A percentile compares a stretch with the other conserved stretches of the same genome.
These are phyloP conservation scores for Astrocystis sublimbata DNA, from an alignment of 495 filamentous ascomycete species.

Conservation along the genomic window DNA sequence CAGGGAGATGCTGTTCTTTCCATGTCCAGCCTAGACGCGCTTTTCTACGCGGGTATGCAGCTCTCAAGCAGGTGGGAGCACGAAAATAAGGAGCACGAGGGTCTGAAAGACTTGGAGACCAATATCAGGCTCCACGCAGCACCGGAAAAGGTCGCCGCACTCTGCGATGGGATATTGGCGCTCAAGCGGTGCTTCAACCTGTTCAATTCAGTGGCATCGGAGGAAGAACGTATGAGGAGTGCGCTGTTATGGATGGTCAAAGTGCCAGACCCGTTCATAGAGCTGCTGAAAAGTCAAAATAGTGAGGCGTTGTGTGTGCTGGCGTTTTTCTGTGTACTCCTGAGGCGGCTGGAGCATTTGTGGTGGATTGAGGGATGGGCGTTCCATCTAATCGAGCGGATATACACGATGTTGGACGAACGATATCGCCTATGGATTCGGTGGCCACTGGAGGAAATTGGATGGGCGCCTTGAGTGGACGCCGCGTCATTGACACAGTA, in stretches of 20 bases:
- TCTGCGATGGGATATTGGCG: slow-evolving; percentile 21
- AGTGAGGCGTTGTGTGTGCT: slow-evolving; percentile 44
- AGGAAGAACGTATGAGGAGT: slow-evolving; percentile 31
- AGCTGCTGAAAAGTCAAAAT: slow-evolving; percentile 33
- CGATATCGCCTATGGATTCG: slow-evolving; percentile 44
- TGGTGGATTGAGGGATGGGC: slow-evolving; percentile 51
- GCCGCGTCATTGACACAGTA: neutral
- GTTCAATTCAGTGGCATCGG: slow-evolving; percentile 14
- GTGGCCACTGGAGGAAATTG: slow-evolving; percentile 46
- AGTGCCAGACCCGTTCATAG: slow-evolving; percentile 32
- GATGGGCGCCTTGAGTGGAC: slow-evolving; percentile 32
- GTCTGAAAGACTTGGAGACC: slow-evolving; percentile 26
- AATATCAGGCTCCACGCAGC: slow-evolving; percentile 18
- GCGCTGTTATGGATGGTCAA: slow-evolving; percentile 45
- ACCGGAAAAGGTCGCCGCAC: slow-evolving; percentile 17
- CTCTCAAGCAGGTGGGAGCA: slow-evolving; percentile 20
- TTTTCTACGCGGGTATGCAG: slow-evolving; percentile 34
- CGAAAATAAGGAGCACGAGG: slow-evolving; percentile 22
- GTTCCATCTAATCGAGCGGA: slow-evolving; percentile 37
- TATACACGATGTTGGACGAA: slow-evolving; percentile 39
- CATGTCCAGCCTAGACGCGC: slow-evolving; percentile 27
- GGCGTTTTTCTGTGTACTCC: slow-evolving; percentile 42
- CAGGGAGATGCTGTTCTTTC: slow-evolving; percentile 24
- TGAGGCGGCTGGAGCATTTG: slow-evolving; percentile 35
- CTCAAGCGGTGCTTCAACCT: slow-evolving; percentile 26